These are phyloP conservation scores for Bryoglossum gracile DNA, from an alignment of 495 filamentous ascomycete genomes.

Conservation along the genomic window DNA sequence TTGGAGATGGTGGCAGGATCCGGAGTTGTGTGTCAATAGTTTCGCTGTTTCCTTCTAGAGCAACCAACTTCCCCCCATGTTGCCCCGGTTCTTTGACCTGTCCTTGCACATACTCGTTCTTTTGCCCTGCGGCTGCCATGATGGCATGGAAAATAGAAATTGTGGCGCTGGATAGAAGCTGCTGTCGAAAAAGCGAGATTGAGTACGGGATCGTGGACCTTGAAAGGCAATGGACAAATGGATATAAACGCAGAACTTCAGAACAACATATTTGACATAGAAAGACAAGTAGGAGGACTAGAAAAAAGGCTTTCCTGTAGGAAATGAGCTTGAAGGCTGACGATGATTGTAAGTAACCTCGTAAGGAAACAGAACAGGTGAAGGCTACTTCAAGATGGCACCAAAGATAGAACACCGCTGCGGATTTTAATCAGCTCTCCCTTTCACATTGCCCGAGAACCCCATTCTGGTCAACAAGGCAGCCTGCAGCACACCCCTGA, in stretches of 20 bases:
- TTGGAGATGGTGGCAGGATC: slow-evolving; percentile 40
- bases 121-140: too few species aligned
- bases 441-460: background rate
- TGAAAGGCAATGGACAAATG: background rate
- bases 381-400: background rate
- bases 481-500: too few species aligned
- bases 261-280: background rate
- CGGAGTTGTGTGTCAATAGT: slow-evolving; percentile 43
- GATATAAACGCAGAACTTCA: background rate
- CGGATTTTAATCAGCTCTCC: slow-evolving; percentile 1
- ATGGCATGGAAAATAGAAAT: background rate
- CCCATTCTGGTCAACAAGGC: too few species aligned
- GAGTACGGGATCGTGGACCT: background rate
- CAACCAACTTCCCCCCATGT: slow-evolving; percentile 38
- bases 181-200: too few species aligned
- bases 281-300: background rate
- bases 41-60: slow-evolving; percentile 42
- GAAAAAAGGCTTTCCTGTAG: background rate
- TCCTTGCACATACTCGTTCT: too few species aligned
- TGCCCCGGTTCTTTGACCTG: too few species aligned
- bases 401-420: background rate
- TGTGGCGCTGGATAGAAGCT: slow-evolving; percentile 12
- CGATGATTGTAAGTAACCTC: background rate
- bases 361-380: background rate
- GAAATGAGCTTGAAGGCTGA: background rate